Percentiles rank a stretch among this genome's conserved stretches.
These are phyloP conservation scores for Trametes punicea DNA, from an alignment of 768 basidiomycete genomes.

Conservation along the genomic window DNA sequence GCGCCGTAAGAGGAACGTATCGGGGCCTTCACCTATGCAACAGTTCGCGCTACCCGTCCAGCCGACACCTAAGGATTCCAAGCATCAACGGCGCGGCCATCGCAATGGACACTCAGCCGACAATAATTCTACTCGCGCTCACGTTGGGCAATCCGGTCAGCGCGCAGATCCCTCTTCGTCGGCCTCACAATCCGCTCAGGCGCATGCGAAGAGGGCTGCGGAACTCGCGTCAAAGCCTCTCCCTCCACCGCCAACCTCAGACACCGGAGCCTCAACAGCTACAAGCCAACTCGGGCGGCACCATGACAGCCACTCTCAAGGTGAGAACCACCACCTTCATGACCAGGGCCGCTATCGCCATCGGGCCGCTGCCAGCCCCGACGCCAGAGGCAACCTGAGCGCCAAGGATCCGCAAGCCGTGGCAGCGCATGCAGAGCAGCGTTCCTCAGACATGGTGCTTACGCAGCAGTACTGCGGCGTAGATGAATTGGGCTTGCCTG, in stretches of 20 bases:
- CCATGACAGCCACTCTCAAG: too few relatives aligned
- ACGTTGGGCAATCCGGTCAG: background rate
- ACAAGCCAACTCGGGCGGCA: too few relatives aligned
- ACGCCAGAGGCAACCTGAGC: background rate
- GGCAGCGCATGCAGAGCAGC: background rate
- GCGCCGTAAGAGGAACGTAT: background rate
- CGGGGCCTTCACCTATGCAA: background rate
- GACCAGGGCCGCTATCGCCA: background rate
- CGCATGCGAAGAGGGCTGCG: background rate
- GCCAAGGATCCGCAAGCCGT: background rate
- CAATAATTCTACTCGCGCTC: too few relatives aligned
- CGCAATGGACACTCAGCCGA: too few relatives aligned
- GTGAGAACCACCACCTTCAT: background rate
- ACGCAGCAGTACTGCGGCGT: background rate
- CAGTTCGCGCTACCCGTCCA: background rate
- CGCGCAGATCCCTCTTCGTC: too few relatives aligned
- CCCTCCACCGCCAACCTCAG: background rate
- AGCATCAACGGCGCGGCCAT: too few relatives aligned
- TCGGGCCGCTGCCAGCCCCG: background rate
- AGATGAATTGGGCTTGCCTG: background rate
- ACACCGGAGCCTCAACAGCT: too few relatives aligned
- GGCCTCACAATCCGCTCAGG: too few relatives aligned
- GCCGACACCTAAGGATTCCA: too few relatives aligned
- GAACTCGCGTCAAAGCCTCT: background rate
- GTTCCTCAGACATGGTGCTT: background rate